phyloP scores from a whole-genome alignment of 73 alveolate species.

The Tetrahymena thermophila region DNA sequence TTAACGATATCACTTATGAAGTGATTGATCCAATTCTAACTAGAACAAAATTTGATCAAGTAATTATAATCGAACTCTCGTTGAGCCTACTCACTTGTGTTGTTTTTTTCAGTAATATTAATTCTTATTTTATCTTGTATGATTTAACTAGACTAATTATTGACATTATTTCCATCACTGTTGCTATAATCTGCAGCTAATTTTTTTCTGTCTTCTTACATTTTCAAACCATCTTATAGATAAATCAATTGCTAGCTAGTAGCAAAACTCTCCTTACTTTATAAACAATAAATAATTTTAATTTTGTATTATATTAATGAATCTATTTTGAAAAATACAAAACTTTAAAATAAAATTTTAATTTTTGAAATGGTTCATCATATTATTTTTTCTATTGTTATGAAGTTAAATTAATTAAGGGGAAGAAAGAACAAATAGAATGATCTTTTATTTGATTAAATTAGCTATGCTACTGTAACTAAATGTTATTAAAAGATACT shows the following conservation, averaged over 20 bases:
- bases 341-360: too few relatives aligned
- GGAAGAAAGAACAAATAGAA: too few relatives aligned
- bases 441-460: too few relatives aligned
- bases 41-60: not conserved
- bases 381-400: too few relatives aligned
- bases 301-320: too few relatives aligned
- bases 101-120: not conserved
- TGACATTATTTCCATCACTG: not conserved
- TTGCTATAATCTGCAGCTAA: not conserved
- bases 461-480: too few relatives aligned
- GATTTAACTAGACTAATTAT: not conserved
- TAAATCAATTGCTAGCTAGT: not conserved
- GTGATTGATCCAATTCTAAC: not conserved
- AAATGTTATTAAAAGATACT: too few relatives aligned
- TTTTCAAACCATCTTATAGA: not conserved
- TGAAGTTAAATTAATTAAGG: too few relatives aligned
- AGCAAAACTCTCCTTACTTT: not conserved
- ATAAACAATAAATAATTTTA: too few relatives aligned
- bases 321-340: too few relatives aligned
- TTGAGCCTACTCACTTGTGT: not conserved
- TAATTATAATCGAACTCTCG: not conserved
- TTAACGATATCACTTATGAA: not conserved
- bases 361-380: too few relatives aligned
- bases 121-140: not conserved
- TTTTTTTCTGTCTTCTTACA: not conserved